phyloP scores from a whole-genome alignment of 2,329 filamentous ascomycete species.

The Claviceps lovelessii region DNA sequence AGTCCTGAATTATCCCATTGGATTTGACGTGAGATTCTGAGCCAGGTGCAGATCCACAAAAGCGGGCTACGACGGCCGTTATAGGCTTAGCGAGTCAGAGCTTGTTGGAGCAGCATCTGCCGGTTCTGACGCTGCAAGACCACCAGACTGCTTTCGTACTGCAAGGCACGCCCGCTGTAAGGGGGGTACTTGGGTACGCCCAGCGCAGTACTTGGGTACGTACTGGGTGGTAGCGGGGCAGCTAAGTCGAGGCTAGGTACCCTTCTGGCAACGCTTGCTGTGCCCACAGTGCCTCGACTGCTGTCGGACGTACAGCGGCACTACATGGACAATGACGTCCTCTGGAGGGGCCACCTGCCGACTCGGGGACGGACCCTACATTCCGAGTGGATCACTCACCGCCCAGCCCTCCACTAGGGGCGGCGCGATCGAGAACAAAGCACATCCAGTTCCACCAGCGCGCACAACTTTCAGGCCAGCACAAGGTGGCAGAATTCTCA shows the following conservation, averaged over 20 bases:
- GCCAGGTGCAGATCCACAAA: slow-evolving; percentile 4
- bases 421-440: background rate
- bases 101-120: background rate
- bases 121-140: background rate
- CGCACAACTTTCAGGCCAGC: background rate
- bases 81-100: slow-evolving; percentile 3
- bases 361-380: too few species aligned
- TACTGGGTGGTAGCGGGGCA: background rate
- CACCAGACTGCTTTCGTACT: background rate
- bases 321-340: background rate
- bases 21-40: slow-evolving; percentile 4
- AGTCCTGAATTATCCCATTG: slow-evolving; percentile 3
- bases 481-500: slow-evolving; percentile 6
- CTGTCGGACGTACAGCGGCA: background rate
- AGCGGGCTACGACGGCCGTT: background rate
- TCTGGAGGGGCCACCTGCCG: too few species aligned
- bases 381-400: slow-evolving; percentile 1
- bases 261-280: background rate
- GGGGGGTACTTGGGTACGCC: too few species aligned
- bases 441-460: background rate
- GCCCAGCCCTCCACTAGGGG: background rate
- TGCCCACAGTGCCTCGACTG: background rate
- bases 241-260: background rate
- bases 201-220: too few species aligned
- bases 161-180: background rate